A percentile compares a stretch with the other conserved stretches of the same genome.
phyloP scores from a whole-genome alignment of 164 flowering plant genomes.

The Euptelea pleiosperma region DNA sequence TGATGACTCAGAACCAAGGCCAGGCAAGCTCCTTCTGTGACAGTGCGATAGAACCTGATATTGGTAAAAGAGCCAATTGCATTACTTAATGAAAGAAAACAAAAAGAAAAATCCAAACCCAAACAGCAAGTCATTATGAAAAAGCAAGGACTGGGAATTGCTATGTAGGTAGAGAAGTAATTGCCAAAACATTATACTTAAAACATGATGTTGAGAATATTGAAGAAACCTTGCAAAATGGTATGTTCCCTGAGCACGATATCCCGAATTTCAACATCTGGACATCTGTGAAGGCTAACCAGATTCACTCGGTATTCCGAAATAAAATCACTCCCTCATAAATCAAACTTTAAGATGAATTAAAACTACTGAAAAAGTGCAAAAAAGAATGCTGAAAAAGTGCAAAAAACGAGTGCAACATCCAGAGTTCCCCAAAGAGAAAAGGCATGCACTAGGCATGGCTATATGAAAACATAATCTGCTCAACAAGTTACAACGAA shows the following conservation, averaged over 20 bases:
- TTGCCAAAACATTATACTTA: not conserved
- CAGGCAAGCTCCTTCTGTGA: constrained; percentile 17
- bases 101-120: not conserved
- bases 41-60: constrained; percentile 29
- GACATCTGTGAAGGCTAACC: constrained; percentile 10
- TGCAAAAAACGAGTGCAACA: too few species aligned
- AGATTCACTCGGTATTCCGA: constrained; percentile 9
- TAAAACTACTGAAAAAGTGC: too few species aligned
- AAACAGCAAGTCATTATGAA: not conserved
- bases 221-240: constrained; percentile 15
- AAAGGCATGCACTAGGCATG: too few species aligned
- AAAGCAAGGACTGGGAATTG: not conserved
- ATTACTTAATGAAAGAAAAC: not conserved
- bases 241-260: constrained; percentile 6
- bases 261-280: constrained; percentile 13
- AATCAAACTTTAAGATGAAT: too few species aligned
- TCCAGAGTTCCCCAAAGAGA: too few species aligned
- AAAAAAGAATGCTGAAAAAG: too few species aligned
- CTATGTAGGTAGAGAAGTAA: not conserved
- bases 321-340: too few species aligned
- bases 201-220: constrained; percentile 1
- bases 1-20: constrained; percentile 6
- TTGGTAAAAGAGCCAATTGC: constrained; percentile 5
- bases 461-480: too few species aligned
- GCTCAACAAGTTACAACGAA: too few species aligned